These are phyloP conservation scores for Aspergillus hancockii DNA, from an alignment of 495 filamentous ascomycete species.

Conservation along the genomic window DNA sequence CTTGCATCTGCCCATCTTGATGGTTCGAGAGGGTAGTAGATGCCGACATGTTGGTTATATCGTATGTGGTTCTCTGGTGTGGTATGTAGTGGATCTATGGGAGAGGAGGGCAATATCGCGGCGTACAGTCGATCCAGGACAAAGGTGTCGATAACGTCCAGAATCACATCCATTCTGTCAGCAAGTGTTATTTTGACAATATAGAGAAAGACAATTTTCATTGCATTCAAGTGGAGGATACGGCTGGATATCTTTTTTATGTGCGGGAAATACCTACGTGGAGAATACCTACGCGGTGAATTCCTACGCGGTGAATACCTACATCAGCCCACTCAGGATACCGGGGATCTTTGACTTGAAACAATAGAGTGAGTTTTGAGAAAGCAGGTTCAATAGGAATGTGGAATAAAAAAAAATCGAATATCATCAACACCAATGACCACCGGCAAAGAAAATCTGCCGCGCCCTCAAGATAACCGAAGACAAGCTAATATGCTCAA, in stretches of 20 bases:
- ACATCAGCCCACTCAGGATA: constrained; percentile 29
- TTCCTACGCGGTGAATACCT: not conserved
- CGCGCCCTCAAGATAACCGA: no score
- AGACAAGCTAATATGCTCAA: no score
- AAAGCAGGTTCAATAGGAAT: no score
- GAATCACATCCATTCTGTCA: constrained; percentile 71
- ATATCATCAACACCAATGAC: no score
- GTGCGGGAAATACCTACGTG: not conserved
- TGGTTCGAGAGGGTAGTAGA: constrained; percentile 47
- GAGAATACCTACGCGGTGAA: not conserved
- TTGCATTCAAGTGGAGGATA: not conserved
- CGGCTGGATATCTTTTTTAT: not conserved
- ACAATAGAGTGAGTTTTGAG: no score
- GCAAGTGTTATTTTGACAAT: not conserved
- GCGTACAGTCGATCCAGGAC: constrained; percentile 72
- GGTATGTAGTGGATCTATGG: not conserved
- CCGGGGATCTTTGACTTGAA: no score
- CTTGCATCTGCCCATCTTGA: constrained; percentile 67
- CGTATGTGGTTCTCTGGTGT: not conserved
- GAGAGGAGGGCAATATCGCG: constrained; percentile 50
- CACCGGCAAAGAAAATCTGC: no score
- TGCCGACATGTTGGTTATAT: constrained; percentile 2
- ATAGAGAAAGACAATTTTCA: not conserved
- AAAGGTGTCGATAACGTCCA: constrained; percentile 72
- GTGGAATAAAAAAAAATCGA: no score